Evolutionary conservation across 768 basidiomycete genomes (phyloP).

Genomic region (Leccinum subgranulosum): DNA sequence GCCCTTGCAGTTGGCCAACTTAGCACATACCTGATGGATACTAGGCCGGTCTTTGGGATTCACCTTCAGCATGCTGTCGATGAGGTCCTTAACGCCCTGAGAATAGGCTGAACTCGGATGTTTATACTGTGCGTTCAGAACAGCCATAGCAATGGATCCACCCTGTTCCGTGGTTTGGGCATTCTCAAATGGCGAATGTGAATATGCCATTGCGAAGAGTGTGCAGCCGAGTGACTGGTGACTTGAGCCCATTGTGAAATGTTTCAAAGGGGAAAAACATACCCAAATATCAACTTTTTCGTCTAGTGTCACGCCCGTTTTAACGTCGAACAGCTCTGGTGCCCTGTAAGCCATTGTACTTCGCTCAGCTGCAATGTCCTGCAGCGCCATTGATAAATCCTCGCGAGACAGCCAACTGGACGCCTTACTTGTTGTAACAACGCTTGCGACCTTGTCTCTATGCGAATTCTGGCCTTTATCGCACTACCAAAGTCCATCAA

Average conservation of each 20-base stretch:
- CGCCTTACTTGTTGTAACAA: conserved; percentile 77
- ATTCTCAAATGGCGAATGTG: conserved; percentile 95
- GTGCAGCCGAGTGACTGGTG: conserved; percentile 93
- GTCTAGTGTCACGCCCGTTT: conserved; percentile 80
- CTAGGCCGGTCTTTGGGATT: conserved; percentile 81
- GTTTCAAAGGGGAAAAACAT: conserved; percentile 22
- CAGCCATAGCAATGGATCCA: conserved; percentile 97
- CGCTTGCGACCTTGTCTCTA: conserved; percentile 84
- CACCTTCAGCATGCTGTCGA: conserved; percentile 81
- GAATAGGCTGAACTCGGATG: conserved; percentile 88
- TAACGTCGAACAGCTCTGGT: conserved; percentile 96
- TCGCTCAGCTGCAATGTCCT: conserved; percentile 96
- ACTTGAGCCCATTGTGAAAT: conserved; percentile 6
- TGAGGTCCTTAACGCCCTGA: conserved; percentile 74
- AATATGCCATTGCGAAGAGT: conserved; percentile 90
- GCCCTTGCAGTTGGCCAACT: background rate
- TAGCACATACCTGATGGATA: conserved; percentile 67
- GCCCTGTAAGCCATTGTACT: conserved; percentile 99
- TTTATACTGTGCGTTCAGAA: conserved; percentile 88
- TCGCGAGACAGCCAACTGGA: background rate
- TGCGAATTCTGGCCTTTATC: conserved; percentile 76
- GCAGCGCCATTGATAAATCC: conserved; percentile 2
- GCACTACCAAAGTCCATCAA: conserved; percentile 99
- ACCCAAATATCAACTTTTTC: conserved; percentile 99
- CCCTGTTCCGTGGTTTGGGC: conserved; percentile 90